These are phyloP conservation scores for Phytomonas francai DNA, from an alignment of 208 protist species.

Conservation along the genomic window DNA sequence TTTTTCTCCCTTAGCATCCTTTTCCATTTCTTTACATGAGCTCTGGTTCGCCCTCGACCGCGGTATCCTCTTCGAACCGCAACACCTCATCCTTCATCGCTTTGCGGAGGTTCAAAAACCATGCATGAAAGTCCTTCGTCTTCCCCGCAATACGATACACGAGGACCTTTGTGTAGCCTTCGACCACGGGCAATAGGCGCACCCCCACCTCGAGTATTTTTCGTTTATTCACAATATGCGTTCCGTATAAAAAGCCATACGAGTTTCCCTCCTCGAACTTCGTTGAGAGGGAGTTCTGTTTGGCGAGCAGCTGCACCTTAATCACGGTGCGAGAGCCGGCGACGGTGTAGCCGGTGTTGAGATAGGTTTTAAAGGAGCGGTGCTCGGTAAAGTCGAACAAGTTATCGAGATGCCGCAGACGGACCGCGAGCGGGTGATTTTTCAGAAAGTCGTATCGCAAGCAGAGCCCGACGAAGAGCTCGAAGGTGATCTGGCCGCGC, in stretches of 20 bases:
- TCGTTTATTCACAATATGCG: conserved; percentile 30
- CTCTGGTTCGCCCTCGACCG: conserved; percentile 75
- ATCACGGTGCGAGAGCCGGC: conserved; percentile 64
- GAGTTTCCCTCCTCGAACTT: conserved; percentile 51
- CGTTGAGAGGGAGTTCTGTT: conserved; percentile 47
- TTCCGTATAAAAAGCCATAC: conserved; percentile 71
- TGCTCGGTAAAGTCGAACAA: conserved; percentile 77
- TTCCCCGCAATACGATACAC: conserved; percentile 79
- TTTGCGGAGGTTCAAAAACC: conserved; percentile 71
- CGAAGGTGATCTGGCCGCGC: conserved; percentile 51
- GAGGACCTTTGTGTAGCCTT: conserved; percentile 77
- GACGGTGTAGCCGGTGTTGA: conserved; percentile 83
- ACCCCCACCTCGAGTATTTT: conserved; percentile 69
- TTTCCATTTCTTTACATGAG: conserved; percentile 39
- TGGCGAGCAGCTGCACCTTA: conserved; percentile 45
- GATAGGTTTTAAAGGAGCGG: conserved; percentile 33
- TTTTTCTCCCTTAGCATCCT: not conserved
- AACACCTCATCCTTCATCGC: conserved; percentile 73
- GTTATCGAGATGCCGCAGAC: conserved; percentile 59
- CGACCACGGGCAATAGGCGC: conserved; percentile 42
- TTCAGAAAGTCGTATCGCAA: conserved; percentile 73
- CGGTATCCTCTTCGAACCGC: conserved; percentile 76
- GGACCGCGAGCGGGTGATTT: conserved; percentile 67
- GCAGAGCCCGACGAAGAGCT: conserved; percentile 74
- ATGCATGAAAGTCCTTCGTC: conserved; percentile 73